These are phyloP conservation scores for Inga laurina DNA, from an alignment of 306 rosid species.

Conservation along the genomic window DNA sequence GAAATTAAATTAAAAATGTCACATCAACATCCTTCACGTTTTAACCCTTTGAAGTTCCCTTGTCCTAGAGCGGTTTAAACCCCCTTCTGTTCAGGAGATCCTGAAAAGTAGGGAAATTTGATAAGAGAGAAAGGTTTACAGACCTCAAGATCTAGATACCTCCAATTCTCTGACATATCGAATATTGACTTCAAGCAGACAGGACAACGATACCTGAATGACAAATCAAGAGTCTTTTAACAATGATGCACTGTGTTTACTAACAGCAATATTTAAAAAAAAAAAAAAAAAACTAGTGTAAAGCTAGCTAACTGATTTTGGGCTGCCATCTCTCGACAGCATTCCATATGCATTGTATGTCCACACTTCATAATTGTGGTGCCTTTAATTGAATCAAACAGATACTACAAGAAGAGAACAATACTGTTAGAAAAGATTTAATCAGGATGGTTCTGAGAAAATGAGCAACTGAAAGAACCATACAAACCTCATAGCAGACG, in stretches of 20 bases:
- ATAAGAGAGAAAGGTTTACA: slow-evolving; percentile 16
- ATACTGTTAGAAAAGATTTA: slow-evolving; percentile 36
- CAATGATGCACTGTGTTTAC: background rate
- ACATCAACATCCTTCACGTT: background rate
- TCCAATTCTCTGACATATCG: slow-evolving; percentile 54
- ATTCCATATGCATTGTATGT: slow-evolving; percentile 74
- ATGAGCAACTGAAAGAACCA: slow-evolving; percentile 10
- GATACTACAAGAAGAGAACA: slow-evolving; percentile 52
- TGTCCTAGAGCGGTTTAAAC: background rate
- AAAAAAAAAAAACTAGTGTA: background rate
- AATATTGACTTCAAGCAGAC: slow-evolving; percentile 61
- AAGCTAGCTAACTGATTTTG: slow-evolving; percentile 52
- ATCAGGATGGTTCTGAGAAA: slow-evolving; percentile 7
- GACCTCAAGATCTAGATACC: slow-evolving; percentile 54
- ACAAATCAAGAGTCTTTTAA: slow-evolving; percentile 27
- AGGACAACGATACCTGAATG: slow-evolving; percentile 69
- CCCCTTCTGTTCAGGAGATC: background rate
- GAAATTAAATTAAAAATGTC: background rate
- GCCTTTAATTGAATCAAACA: slow-evolving; percentile 67
- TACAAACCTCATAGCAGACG: slow-evolving; percentile 75
- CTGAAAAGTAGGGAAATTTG: background rate
- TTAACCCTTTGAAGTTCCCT: background rate
- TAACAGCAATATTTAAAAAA: background rate
- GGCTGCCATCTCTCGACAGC: slow-evolving; percentile 49
- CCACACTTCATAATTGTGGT: slow-evolving; percentile 63